Percentiles rank a stretch among this genome's conserved stretches.
Conservation (phyloP, 192 early-diverging fungal species). For the Linderina pennispora region DNA sequence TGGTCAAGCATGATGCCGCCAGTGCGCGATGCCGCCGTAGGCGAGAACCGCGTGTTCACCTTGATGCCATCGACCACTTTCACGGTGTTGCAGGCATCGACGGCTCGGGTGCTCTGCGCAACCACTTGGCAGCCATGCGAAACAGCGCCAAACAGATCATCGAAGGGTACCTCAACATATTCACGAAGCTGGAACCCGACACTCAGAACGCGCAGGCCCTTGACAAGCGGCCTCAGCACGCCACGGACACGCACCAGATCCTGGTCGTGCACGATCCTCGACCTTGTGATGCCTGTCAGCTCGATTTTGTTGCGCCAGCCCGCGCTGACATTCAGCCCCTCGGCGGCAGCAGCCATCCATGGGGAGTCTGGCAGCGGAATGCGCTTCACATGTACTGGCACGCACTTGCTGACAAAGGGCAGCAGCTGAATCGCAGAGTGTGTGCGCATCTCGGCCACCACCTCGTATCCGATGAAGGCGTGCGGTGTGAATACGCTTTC, state of each 20-base stretch:
- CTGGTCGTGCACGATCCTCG: slow-evolving; percentile 28
- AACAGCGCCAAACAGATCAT: slow-evolving; percentile 1
- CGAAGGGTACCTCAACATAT: slow-evolving; percentile 19
- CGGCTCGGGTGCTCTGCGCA: slow-evolving; percentile 11
- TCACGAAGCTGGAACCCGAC: slow-evolving; percentile 39
- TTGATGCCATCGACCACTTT: background rate
- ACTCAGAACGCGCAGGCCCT: slow-evolving; percentile 37
- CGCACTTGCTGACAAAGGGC: slow-evolving; percentile 15
- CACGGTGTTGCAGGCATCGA: too few relatives aligned
- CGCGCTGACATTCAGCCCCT: slow-evolving; percentile 27
- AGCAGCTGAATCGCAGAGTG: slow-evolving; percentile 5
- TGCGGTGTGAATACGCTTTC: slow-evolving; percentile 36
- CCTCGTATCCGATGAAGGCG: slow-evolving; percentile 33
- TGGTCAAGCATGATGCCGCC: slow-evolving; percentile 34
- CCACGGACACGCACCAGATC: slow-evolving; percentile 13
- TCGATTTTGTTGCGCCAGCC: slow-evolving; percentile 32
- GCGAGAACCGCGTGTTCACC: slow-evolving; percentile 1
- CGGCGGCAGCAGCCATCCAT: slow-evolving; percentile 21
- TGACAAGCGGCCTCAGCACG: slow-evolving; percentile 27
- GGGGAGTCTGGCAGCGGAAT: slow-evolving; percentile 25
- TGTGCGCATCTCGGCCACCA: slow-evolving; percentile 29
- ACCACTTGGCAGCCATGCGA: slow-evolving; percentile 3
- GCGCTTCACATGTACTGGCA: slow-evolving; percentile 31
- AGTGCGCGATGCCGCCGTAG: slow-evolving; percentile 1
- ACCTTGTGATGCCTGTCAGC: slow-evolving; percentile 26